Percentiles rank a stretch among this genome's conserved stretches.
Conservation (phyloP, 2,329 filamentous ascomycete species). For the Emergomyces africanus region DNA sequence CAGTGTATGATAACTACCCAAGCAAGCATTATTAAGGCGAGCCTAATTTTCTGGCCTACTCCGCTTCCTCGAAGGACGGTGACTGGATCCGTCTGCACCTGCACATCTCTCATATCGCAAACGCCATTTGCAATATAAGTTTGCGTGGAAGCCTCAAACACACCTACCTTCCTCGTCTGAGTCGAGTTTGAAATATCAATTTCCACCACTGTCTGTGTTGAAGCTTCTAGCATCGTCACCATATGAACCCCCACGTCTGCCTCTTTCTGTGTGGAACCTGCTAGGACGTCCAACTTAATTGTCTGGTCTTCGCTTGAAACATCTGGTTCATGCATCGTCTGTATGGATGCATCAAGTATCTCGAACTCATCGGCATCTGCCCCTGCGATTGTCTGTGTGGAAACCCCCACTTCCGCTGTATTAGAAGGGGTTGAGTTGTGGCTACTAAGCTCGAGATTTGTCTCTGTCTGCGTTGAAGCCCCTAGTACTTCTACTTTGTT, state of each 20-base stretch:
- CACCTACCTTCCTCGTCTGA: neutral
- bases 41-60: neutral
- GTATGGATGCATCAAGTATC: neutral
- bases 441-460: neutral
- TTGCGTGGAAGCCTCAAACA: constrained; percentile 5
- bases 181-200: neutral
- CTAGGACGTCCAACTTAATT: neutral
- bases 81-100: constrained; percentile 7
- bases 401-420: neutral
- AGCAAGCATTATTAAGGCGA: constrained; percentile 9
- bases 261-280: neutral
- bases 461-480: neutral
- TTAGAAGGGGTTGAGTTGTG: neutral
- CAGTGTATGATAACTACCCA: constrained; percentile 6
- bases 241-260: neutral
- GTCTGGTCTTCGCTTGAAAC: neutral
- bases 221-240: neutral
- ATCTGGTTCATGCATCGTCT: neutral
- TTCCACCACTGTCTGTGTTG: neutral
- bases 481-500: neutral
- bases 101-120: constrained; percentile 4
- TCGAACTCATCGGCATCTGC: neutral
- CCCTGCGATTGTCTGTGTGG: neutral
- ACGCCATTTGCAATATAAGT: neutral
- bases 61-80: constrained; percentile 2